Percentiles rank a stretch among this genome's conserved stretches.
Evolutionary conservation across 345 rosid genomes (phyloP).

Genomic region (Eucalyptus erythrocorys): DNA sequence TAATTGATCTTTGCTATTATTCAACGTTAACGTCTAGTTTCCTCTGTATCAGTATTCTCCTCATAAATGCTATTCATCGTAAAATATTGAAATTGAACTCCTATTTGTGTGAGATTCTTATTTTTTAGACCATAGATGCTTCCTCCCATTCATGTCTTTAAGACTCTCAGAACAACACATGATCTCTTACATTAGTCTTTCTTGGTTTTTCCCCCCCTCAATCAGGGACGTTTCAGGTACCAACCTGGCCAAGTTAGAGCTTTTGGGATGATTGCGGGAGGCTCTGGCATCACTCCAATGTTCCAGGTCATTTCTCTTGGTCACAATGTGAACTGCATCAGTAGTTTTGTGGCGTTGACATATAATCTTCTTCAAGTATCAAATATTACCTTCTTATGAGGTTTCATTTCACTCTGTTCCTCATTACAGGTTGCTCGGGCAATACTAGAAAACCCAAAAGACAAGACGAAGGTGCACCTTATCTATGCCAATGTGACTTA

Average conservation of each 20-base stretch:
- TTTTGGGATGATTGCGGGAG: conserved; percentile 97
- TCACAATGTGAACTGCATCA: background rate
- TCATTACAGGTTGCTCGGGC: conserved; percentile 74
- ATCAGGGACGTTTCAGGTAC: conserved; percentile 89
- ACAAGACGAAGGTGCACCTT: conserved; percentile 72
- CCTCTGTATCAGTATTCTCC: background rate
- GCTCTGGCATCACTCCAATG: conserved; percentile 99
- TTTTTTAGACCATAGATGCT: background rate
- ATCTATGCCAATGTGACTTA: conserved; percentile 81
- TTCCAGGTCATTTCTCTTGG: conserved; percentile 54
- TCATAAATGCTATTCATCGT: background rate
- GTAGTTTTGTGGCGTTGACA: background rate
- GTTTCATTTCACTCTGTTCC: background rate
- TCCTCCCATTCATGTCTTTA: background rate
- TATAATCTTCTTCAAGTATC: background rate
- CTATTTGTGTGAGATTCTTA: background rate
- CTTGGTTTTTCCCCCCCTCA: background rate
- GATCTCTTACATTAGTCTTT: background rate
- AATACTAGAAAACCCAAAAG: conserved; percentile 79
- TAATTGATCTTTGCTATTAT: background rate
- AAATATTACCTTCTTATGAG: background rate
- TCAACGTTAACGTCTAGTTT: background rate
- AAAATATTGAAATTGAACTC: too few species aligned
- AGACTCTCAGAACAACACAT: background rate
- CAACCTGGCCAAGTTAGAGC: conserved; percentile 85